Percentiles rank a stretch among this genome's conserved stretches.
Evolutionary conservation across 78 protist genomes (phyloP).

Genomic region (Cavenderia fasciculata): DNA sequence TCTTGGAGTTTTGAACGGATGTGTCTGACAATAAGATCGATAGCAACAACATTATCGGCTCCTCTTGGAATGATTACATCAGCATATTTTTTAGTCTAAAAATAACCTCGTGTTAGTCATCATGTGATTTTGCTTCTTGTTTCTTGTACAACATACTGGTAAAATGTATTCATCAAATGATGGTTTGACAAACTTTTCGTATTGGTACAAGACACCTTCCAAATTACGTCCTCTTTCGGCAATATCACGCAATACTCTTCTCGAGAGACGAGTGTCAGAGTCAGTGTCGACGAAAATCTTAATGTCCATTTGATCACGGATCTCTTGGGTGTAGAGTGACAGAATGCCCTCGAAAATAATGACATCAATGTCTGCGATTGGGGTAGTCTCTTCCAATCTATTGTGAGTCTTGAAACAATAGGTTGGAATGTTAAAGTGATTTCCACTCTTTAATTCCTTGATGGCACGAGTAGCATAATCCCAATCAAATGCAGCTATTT

Average conservation of each 20-base stretch:
- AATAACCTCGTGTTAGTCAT: too few species aligned
- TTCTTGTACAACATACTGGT: slow-evolving; percentile 85
- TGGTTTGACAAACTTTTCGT: slow-evolving; percentile 88
- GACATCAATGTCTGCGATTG: slow-evolving; percentile 66
- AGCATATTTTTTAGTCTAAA: slow-evolving; percentile 87
- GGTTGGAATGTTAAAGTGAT: slow-evolving; percentile 73
- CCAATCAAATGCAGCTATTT: slow-evolving; percentile 79
- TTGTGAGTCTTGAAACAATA: slow-evolving; percentile 83
- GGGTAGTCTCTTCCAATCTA: slow-evolving; percentile 22
- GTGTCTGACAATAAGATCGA: slow-evolving; percentile 70
- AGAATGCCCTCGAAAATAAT: slow-evolving; percentile 89
- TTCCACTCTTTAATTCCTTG: slow-evolving; percentile 56
- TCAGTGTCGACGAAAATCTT: slow-evolving; percentile 90
- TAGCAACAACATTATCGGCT: slow-evolving; percentile 82
- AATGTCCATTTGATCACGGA: slow-evolving; percentile 82
- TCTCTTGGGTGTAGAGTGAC: slow-evolving; percentile 50
- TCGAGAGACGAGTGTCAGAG: slow-evolving; percentile 79
- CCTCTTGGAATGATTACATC: slow-evolving; percentile 89
- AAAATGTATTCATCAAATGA: slow-evolving; percentile 86
- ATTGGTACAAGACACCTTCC: slow-evolving; percentile 82
- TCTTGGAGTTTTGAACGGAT: slow-evolving; percentile 66
- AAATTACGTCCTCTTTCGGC: slow-evolving; percentile 83
- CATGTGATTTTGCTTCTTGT: too few species aligned
- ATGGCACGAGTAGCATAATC: slow-evolving; percentile 22
- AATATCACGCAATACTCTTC: slow-evolving; percentile 86